Evolutionary conservation across 2,329 filamentous ascomycete genomes (phyloP), one percentile per base, ranked within the genome.

Genomic region (Ophiostoma himal-ulmi): DNA sequence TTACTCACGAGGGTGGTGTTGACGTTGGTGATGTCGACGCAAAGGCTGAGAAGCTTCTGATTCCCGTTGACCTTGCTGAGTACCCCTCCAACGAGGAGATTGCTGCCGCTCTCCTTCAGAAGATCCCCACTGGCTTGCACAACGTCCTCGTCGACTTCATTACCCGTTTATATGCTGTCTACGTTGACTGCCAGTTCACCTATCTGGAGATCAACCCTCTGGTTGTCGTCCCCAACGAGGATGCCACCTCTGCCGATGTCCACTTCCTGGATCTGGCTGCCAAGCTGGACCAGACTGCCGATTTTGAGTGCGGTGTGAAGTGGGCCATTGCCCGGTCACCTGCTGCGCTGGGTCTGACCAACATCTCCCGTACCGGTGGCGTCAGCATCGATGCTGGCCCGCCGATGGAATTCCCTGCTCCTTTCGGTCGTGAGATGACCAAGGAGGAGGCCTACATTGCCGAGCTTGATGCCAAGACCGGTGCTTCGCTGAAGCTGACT

Each of bases 191-290:
- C 89, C 95, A 99, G 83, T 99, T 99, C 88, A 98, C 95, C 79
- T 99, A 99, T 86, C 93, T 99, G 77, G 95, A 99, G 84, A 99
- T 99, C 87, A 99, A 99, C 89, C 95, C 95, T 76, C 86, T 99
- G 75, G 95, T 99, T 73, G 95, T 97, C 80, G 94, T 99, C 78
- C 95, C 95, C 81, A 98, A 98, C 82, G 90, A 88, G 75, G 89
- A 94, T 77, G 91, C 88, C 79, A 98, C 94, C 76, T 97, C 93
- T 71, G 95, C 95, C 71, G 91, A 93, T 60, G 95, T 99, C 70
- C 88, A 97, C 88, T 99, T 99, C 89, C 89, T 99, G 76, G 95
- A 99, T 85, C 87, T 99, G 80, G 95, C 95, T 77, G 95, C 95
- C 80, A 99, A 99, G 89, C 86, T 99, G 74, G 95, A 99, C 81